Evolutionary conservation across 768 basidiomycete genomes (phyloP).

Genomic region (Hirschioporus abietinus): DNA sequence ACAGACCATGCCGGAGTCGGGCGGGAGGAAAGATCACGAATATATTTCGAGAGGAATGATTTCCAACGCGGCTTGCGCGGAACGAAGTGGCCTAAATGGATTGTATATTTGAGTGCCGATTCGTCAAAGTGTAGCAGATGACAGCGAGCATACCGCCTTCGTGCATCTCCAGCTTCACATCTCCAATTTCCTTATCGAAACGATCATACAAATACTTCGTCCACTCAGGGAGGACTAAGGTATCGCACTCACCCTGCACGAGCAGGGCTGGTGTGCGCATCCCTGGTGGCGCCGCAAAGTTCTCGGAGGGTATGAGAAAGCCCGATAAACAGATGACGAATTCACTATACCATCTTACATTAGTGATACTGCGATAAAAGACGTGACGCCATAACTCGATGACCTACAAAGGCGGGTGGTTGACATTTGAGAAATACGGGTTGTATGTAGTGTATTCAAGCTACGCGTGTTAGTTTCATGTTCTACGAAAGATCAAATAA

Average conservation of each 20-base stretch:
- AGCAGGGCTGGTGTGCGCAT: slow-evolving; percentile 2
- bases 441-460: background rate
- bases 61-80: background rate
- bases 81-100: background rate
- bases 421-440: background rate
- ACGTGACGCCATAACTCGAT: background rate
- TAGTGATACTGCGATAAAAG: background rate
- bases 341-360: background rate
- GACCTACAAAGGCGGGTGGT: slow-evolving; percentile 1
- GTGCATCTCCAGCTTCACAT: background rate
- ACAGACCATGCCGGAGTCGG: background rate
- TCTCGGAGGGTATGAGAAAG: background rate
- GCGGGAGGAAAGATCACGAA: background rate
- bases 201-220: background rate
- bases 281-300: too few relatives aligned
- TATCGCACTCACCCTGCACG: background rate
- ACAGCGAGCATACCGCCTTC: slow-evolving; percentile 1
- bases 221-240: background rate
- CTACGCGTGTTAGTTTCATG: background rate
- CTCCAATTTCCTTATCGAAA: background rate
- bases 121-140: background rate
- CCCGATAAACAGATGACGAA: background rate
- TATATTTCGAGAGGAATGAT: background rate
- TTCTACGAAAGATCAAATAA: background rate
- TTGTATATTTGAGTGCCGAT: background rate